phyloP scores from a whole-genome alignment of 768 basidiomycete species.

The Auricularia sp. region DNA sequence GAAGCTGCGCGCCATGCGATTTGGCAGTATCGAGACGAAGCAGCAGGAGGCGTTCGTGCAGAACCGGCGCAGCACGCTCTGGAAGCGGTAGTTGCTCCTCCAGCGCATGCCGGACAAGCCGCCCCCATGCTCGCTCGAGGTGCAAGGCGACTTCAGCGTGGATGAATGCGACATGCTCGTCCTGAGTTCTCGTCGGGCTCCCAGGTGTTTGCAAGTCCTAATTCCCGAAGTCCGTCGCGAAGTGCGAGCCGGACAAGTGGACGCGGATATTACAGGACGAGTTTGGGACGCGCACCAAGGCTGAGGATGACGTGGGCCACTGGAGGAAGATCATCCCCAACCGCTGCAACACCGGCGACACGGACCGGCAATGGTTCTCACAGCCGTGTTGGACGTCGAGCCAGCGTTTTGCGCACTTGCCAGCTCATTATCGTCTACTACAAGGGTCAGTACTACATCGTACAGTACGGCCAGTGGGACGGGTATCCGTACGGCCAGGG shows the following conservation, averaged over 20 bases:
- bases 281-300: constrained; percentile 35
- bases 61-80: constrained; percentile 48
- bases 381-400: too few relatives aligned
- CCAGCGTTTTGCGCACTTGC: too few relatives aligned
- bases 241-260: constrained; percentile 36
- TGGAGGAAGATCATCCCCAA: constrained; percentile 40
- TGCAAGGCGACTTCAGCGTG: constrained; percentile 28
- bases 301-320: constrained; percentile 43
- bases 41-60: constrained; percentile 49
- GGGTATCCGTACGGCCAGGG: too few relatives aligned
- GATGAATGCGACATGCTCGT: constrained; percentile 35
- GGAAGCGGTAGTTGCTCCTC: constrained; percentile 45
- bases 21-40: constrained; percentile 46
- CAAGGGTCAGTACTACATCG: too few relatives aligned
- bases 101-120: constrained; percentile 44
- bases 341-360: constrained; percentile 41
- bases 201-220: constrained; percentile 55
- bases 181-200: constrained; percentile 37
- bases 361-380: constrained; percentile 39
- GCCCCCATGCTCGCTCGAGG: constrained; percentile 33
- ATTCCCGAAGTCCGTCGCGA: constrained; percentile 38
- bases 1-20: constrained; percentile 38
- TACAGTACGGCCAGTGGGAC: too few relatives aligned
- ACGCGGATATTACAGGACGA: constrained; percentile 48
- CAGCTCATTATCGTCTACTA: too few relatives aligned